A percentile compares a stretch with the other conserved stretches of the same genome.
Evolutionary conservation across 1,284 basidiomycete genomes (phyloP).

Genomic region (Irpex lacteus): DNA sequence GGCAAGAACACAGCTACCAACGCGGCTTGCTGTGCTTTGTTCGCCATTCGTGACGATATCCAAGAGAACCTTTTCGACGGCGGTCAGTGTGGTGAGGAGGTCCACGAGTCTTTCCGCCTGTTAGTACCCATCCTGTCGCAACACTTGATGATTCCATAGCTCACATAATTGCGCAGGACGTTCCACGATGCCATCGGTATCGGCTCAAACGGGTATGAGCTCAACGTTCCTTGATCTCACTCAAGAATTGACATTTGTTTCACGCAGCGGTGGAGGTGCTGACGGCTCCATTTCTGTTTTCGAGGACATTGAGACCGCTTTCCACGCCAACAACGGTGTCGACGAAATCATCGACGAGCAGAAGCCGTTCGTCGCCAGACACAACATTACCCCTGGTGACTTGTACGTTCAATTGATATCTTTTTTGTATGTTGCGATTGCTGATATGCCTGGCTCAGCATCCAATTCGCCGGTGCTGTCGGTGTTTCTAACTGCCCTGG

Average conservation of each 20-base stretch:
- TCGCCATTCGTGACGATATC: conserved; percentile 37
- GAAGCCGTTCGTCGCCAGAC: conserved; percentile 18
- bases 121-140: not conserved
- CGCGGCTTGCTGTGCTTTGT: conserved; percentile 38
- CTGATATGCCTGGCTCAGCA: conserved; percentile 10
- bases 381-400: conserved; percentile 16
- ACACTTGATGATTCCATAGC: not conserved
- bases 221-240: not conserved
- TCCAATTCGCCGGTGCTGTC: conserved; percentile 29
- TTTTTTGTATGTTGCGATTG: not conserved
- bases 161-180: not conserved
- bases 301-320: conserved; percentile 11
- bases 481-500: conserved; percentile 25
- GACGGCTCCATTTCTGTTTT: conserved; percentile 16
- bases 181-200: conserved; percentile 10
- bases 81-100: conserved; percentile 16
- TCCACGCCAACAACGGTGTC: conserved; percentile 21
- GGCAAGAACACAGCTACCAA: conserved; percentile 33
- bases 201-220: conserved; percentile 1
- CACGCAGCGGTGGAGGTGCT: conserved; percentile 14
- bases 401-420: not conserved
- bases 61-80: conserved; percentile 32
- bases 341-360: conserved; percentile 26
- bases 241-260: not conserved
- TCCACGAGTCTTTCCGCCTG: conserved; percentile 8